Conservation (phyloP, 495 filamentous ascomycete genomes). For the Cercophora sp. region DNA sequence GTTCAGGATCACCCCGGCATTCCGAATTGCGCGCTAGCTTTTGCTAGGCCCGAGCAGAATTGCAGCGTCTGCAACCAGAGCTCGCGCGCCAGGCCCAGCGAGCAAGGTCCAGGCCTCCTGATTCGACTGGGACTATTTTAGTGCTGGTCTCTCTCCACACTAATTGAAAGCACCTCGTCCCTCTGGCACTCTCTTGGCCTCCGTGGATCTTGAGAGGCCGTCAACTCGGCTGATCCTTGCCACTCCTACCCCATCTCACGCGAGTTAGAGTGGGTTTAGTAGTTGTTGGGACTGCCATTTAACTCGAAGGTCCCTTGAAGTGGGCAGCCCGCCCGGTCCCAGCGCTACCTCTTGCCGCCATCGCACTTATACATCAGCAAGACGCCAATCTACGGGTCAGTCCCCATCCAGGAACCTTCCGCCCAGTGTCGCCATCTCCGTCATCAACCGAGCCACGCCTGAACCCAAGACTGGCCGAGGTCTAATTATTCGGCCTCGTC, state of each 20-base stretch:
- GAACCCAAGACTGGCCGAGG: conserved; percentile 22
- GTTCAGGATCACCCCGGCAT: conserved; percentile 18
- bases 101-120: conserved; percentile 16
- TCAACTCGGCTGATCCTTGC: conserved; percentile 16
- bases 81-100: conserved; percentile 5
- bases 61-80: conserved; percentile 3
- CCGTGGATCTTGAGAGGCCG: conserved; percentile 7
- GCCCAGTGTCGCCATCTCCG: no score
- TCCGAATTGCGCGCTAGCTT: conserved; percentile 16
- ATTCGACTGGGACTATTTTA: conserved; percentile 17
- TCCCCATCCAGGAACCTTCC: no score
- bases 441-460: conserved; percentile 25
- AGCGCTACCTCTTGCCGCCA: conserved; percentile 25
- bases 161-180: conserved; percentile 1
- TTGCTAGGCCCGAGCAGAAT: conserved; percentile 10
- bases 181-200: conserved; percentile 5
- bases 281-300: conserved; percentile 18
- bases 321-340: conserved; percentile 12
- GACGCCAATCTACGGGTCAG: no score
- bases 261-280: no score
- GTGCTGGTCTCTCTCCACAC: conserved; percentile 11
- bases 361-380: no score
- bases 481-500: conserved; percentile 30
- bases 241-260: conserved; percentile 2
- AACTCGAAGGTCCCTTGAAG: conserved; percentile 15